Percentiles rank a stretch among this genome's conserved stretches.
These are phyloP conservation scores for Spiromastix sp. DNA, from an alignment of 2,329 filamentous ascomycete genomes.

Conservation along the genomic window DNA sequence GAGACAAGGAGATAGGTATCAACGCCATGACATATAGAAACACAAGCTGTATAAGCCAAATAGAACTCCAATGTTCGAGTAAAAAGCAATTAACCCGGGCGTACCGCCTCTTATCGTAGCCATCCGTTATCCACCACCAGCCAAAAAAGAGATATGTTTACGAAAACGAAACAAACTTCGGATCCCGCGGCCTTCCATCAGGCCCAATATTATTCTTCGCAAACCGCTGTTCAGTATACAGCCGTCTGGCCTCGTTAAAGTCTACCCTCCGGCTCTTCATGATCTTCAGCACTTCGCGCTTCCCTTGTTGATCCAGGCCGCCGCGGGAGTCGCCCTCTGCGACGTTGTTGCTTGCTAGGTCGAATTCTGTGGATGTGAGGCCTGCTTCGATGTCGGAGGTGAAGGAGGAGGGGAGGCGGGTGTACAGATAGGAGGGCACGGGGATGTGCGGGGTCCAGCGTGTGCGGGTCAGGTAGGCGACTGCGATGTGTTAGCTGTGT, in stretches of 20 bases:
- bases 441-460: conserved; percentile 66
- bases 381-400: conserved; percentile 78
- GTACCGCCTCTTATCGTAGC: too few relatives aligned
- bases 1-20: too few relatives aligned
- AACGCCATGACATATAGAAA: too few relatives aligned
- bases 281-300: conserved; percentile 73
- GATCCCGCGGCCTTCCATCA: conserved; percentile 79
- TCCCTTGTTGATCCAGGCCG: conserved; percentile 70
- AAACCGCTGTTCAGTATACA: conserved; percentile 79
- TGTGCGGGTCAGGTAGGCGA: conserved; percentile 68
- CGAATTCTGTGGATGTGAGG: conserved; percentile 71
- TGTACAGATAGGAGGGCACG: conserved; percentile 60
- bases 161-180: conserved; percentile 91
- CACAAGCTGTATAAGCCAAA: too few relatives aligned
- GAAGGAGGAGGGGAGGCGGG: conserved; percentile 67
- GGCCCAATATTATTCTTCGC: conserved; percentile 77
- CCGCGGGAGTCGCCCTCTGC: conserved; percentile 65
- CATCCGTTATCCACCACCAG: too few relatives aligned
- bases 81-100: too few relatives aligned
- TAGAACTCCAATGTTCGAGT: too few relatives aligned
- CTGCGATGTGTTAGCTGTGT: conserved; percentile 37
- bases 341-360: conserved; percentile 71
- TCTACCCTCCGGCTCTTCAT: conserved; percentile 77
- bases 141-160: too few relatives aligned
- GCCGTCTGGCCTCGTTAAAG: conserved; percentile 83